phyloP scores from a whole-genome alignment of 2,329 filamentous ascomycete genomes.

The Aureobasidium vineae region DNA sequence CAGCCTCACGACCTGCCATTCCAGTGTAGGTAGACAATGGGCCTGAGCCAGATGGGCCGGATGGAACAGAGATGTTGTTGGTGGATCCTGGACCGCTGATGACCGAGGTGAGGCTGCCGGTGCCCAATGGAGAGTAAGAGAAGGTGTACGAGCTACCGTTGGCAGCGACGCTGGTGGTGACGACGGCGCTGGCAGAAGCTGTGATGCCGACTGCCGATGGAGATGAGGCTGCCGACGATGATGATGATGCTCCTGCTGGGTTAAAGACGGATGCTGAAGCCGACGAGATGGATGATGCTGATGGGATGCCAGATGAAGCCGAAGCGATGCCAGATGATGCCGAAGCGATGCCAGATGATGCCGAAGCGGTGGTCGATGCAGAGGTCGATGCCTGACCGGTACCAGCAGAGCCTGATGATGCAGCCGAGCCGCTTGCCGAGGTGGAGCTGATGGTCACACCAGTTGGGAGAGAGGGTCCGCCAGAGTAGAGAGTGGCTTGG shows the following conservation, averaged over 20 bases:
- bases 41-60: conserved; percentile 1
- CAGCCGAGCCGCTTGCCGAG: neutral
- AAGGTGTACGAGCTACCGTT: conserved; percentile 22
- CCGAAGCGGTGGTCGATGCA: conserved; percentile 13
- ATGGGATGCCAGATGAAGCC: neutral
- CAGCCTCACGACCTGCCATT: conserved; percentile 9
- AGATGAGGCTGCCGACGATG: conserved; percentile 4
- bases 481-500: conserved; percentile 20
- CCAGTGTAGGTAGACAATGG: conserved; percentile 22
- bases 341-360: conserved; percentile 13
- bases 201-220: neutral
- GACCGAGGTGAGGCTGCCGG: conserved; percentile 22
- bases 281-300: neutral
- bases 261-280: conserved; percentile 8
- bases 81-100: conserved; percentile 10
- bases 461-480: conserved; percentile 15
- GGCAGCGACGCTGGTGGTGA: conserved; percentile 15
- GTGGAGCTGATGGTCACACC: conserved; percentile 7
- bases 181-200: neutral
- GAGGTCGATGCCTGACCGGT: conserved; percentile 15
- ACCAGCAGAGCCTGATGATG: conserved; percentile 5
- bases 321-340: conserved; percentile 12
- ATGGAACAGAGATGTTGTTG: conserved; percentile 24
- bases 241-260: conserved; percentile 1
- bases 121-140: conserved; percentile 21